phyloP scores from a whole-genome alignment of 2,329 filamentous ascomycete genomes.

The Bipolaris gigantea region DNA sequence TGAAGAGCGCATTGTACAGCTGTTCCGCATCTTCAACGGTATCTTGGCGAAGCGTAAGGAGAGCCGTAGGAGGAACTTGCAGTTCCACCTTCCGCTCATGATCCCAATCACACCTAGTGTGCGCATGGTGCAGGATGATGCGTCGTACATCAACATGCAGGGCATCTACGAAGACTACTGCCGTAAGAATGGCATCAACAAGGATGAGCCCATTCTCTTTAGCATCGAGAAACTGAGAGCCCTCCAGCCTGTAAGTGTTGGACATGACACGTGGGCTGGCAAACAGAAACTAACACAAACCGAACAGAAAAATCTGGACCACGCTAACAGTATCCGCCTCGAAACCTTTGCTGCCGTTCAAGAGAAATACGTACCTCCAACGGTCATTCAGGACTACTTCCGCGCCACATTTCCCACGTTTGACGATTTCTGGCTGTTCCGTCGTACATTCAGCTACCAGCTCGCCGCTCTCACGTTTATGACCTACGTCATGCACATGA shows the following conservation, averaged over 20 bases:
- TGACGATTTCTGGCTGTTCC: conserved; percentile 97
- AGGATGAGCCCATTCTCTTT: conserved; percentile 93
- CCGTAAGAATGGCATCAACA: conserved; percentile 79
- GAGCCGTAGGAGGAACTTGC: conserved; percentile 86
- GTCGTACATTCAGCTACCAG: conserved; percentile 94
- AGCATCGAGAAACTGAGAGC: conserved; percentile 91
- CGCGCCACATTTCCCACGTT: conserved; percentile 84
- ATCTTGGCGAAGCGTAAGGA: conserved; percentile 91
- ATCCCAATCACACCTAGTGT: conserved; percentile 93
- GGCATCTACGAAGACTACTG: conserved; percentile 97
- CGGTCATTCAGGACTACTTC: conserved; percentile 85
- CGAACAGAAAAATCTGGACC: conserved; percentile 66
- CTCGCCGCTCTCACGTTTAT: conserved; percentile 94
- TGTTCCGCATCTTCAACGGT: conserved; percentile 97
- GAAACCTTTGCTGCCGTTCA: conserved; percentile 96
- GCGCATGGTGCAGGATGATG: conserved; percentile 91
- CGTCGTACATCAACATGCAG: conserved; percentile 91
- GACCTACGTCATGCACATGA: conserved; percentile 98
- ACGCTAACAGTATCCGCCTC: conserved; percentile 71
- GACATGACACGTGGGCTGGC: neutral
- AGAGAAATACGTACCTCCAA: conserved; percentile 86
- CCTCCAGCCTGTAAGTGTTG: conserved; percentile 50
- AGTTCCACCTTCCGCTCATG: conserved; percentile 95
- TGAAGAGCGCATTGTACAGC: conserved; percentile 91
- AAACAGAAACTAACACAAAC: conserved; percentile 5